Conservation (phyloP, 768 basidiomycete genomes). For the Mycena indigotica region DNA sequence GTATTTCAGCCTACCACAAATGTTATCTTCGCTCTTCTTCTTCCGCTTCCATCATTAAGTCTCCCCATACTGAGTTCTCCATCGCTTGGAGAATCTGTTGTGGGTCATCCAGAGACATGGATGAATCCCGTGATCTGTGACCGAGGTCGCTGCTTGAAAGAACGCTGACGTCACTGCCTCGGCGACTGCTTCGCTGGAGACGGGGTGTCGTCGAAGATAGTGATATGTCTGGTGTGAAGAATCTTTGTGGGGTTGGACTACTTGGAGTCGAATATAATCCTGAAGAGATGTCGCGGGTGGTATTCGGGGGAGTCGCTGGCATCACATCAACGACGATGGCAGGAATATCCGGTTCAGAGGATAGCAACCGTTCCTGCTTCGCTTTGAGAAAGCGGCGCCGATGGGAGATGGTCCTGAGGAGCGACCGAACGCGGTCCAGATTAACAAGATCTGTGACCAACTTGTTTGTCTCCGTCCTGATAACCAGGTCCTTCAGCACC, state of each 20-base stretch:
- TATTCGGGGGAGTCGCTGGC: constrained; percentile 53
- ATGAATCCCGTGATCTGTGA: constrained; percentile 47
- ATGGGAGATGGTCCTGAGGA: constrained; percentile 74
- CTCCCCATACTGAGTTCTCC: constrained; percentile 23
- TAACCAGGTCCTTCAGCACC: constrained; percentile 81
- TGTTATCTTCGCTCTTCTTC: constrained; percentile 8
- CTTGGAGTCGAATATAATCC: constrained; percentile 36
- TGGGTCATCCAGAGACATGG: constrained; percentile 19
- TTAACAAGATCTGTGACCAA: constrained; percentile 84
- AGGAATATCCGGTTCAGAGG: constrained; percentile 57
- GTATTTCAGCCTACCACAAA: not conserved
- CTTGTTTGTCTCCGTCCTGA: constrained; percentile 73
- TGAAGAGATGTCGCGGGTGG: constrained; percentile 59
- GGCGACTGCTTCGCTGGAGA: constrained; percentile 56
- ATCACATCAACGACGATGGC: constrained; percentile 68
- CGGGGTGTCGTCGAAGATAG: constrained; percentile 47
- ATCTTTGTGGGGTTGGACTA: constrained; percentile 44
- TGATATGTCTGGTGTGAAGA: constrained; percentile 48
- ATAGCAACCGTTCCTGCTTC: constrained; percentile 36
- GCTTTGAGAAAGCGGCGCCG: constrained; percentile 70
- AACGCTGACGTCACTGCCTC: constrained; percentile 63
- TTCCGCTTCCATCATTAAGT: constrained; percentile 23
- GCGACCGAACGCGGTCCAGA: constrained; percentile 79
- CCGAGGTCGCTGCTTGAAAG: constrained; percentile 54
- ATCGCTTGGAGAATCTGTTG: constrained; percentile 21